A percentile compares a stretch with the other conserved stretches of the same genome.
Conservation (phyloP, 73 alveolate species). For the Effrenium voratum region DNA sequence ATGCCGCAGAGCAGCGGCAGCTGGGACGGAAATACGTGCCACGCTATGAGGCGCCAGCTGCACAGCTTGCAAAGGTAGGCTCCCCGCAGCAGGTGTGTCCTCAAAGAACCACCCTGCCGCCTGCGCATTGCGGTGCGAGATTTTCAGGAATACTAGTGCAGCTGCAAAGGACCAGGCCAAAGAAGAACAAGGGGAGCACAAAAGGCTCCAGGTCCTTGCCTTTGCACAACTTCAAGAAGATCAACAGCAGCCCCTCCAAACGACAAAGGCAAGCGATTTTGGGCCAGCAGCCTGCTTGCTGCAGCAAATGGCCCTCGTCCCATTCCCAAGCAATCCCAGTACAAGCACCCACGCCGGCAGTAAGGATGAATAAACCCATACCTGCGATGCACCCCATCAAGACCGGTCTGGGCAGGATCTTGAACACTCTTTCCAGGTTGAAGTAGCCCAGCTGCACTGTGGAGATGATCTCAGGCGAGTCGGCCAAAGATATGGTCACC, state of each 20-base stretch:
- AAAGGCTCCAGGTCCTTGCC: slow-evolving; percentile 27
- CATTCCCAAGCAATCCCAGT: slow-evolving; percentile 76
- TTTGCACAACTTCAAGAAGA: not conserved
- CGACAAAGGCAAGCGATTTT: slow-evolving; percentile 12
- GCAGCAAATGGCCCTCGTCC: not conserved
- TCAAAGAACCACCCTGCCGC: slow-evolving; percentile 64
- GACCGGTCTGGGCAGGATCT: slow-evolving; percentile 65
- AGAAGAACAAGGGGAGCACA: slow-evolving; percentile 56
- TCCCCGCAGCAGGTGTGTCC: not conserved
- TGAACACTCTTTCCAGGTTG: slow-evolving; percentile 32
- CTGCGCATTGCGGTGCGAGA: slow-evolving; percentile 38
- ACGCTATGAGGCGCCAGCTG: slow-evolving; percentile 19
- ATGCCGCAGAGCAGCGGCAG: slow-evolving; percentile 56
- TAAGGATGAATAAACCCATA: slow-evolving; percentile 44
- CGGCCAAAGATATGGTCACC: slow-evolving; percentile 22
- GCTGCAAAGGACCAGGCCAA: slow-evolving; percentile 24
- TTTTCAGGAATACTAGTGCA: slow-evolving; percentile 20
- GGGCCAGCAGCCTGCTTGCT: slow-evolving; percentile 69
- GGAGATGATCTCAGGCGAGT: slow-evolving; percentile 26
- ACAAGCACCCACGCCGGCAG: slow-evolving; percentile 74
- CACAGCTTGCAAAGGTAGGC: not conserved
- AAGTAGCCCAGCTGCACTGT: slow-evolving; percentile 25
- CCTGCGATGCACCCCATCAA: slow-evolving; percentile 90
- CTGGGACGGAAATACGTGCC: slow-evolving; percentile 64
- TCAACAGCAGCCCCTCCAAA: slow-evolving; percentile 54